A percentile compares a stretch with the other conserved stretches of the same genome.
Evolutionary conservation across 192 early-diverging fungal species (phyloP).

Genomic region (Dimargaris verticillata): DNA sequence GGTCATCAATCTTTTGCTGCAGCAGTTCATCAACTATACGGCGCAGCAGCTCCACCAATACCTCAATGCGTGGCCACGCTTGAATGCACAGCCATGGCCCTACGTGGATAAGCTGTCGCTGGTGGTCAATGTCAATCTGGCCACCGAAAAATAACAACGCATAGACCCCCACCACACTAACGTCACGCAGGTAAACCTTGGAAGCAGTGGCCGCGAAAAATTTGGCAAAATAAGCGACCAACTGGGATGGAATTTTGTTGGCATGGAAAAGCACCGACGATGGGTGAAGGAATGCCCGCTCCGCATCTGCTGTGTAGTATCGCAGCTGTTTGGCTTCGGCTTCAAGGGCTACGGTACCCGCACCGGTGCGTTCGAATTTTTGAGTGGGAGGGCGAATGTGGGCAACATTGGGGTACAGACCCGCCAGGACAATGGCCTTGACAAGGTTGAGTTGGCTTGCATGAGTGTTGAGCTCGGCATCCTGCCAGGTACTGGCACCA

Average conservation of each 20-base stretch:
- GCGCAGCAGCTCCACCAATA: conserved; percentile 60
- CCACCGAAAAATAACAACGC: conserved; percentile 74
- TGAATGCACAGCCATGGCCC: conserved; percentile 43
- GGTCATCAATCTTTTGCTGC: conserved; percentile 53
- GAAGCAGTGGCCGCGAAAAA: conserved; percentile 12
- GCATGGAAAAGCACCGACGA: conserved; percentile 51
- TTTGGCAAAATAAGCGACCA: conserved; percentile 52
- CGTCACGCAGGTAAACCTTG: conserved; percentile 38
- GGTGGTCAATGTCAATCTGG: conserved; percentile 48
- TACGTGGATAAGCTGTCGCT: conserved; percentile 39
- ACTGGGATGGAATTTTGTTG: conserved; percentile 40
- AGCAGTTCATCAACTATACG: conserved; percentile 50
- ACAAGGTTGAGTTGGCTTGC: conserved; percentile 41
- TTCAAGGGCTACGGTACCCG: conserved; percentile 51
- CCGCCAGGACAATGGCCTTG: conserved; percentile 61
- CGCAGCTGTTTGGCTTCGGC: conserved; percentile 55
- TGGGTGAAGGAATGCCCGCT: conserved; percentile 70
- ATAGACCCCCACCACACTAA: conserved; percentile 42
- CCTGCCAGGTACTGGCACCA: neutral
- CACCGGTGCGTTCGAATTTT: conserved; percentile 53
- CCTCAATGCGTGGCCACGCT: conserved; percentile 56
- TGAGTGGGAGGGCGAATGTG: conserved; percentile 49
- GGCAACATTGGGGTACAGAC: conserved; percentile 69
- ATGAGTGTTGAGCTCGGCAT: conserved; percentile 36
- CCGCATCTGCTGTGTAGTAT: conserved; percentile 41